Base-by-base conservation (phyloP, 768 basidiomycete species). In the Amanita fuliginea region DNA sequence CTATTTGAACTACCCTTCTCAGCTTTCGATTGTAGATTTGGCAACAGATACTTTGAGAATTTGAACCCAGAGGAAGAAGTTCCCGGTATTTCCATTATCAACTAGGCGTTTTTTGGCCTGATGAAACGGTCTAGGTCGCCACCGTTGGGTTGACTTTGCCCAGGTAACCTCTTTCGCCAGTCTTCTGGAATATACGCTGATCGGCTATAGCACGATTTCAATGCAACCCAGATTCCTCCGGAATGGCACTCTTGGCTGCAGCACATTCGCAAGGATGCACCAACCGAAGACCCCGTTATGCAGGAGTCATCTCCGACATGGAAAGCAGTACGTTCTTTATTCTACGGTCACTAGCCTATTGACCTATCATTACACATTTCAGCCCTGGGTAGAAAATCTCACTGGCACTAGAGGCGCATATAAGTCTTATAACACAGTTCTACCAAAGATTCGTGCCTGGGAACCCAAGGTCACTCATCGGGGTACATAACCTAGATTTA, bases 181-280 rank as follows among this genome's bases (percentile, higher is more conserved):
- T 41, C 44, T 46, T 36, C 39, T 22, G 26, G 45, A 28, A 28
- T 28, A 33, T 9, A 28, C 22, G 46, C 45, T 49, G 24, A 46
- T 36, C 41, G 49, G 22, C 56, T 32, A 21, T 53, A 89, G 79
- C 88, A 93, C 60, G 79, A 92, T 54, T 83, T 75, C 67, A 86
- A 97, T 59, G 90, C 88, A n/a, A 77, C 89, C 0, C 95, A 99
- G 71, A 83, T 96, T 32, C 88, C 92, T 13, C 78, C 94, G 0
- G 93, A 95, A 67, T 97, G 95, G 95, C 95, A 96, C 69, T 81
- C 93, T 4, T 98, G 94, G 94, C 67, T 97, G 33, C 74, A 76
- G 8, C 92, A 96, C 61, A 96, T 95, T 58, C 86, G 95, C 43
- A 77, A 81, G 56, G 78, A 82, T 21, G 77, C 91, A 4, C 95